phyloP scores from a whole-genome alignment of 2,329 filamentous ascomycete genomes.

The Falciphora oryzae region DNA sequence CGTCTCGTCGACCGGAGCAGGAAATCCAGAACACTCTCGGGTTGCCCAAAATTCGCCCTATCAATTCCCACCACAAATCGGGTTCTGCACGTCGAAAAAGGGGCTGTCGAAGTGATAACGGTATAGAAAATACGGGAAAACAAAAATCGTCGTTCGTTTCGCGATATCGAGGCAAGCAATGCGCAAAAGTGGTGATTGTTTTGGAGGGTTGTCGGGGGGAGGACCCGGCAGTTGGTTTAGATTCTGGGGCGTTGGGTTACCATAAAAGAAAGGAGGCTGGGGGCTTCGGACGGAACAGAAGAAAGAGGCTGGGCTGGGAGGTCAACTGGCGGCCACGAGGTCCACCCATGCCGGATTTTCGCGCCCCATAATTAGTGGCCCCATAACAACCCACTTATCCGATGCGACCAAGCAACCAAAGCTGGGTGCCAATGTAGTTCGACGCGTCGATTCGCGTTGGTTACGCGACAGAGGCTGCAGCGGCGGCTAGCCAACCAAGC shows the following conservation, averaged over 20 bases:
- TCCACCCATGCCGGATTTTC: neutral
- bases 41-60: neutral
- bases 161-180: neutral
- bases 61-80: neutral
- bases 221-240: neutral
- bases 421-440: neutral
- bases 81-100: neutral
- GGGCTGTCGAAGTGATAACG: slow-evolving; percentile 4
- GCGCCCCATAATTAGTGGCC: slow-evolving; percentile 1
- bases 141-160: neutral
- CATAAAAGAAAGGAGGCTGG: slow-evolving; percentile 18
- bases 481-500: neutral
- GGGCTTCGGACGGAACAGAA: slow-evolving; percentile 20
- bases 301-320: slow-evolving; percentile 6
- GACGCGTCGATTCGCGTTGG: slow-evolving; percentile 2
- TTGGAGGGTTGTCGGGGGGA: neutral
- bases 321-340: neutral
- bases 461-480: neutral
- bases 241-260: slow-evolving; percentile 4
- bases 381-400: neutral
- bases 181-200: neutral
- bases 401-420: neutral
- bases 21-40: neutral
- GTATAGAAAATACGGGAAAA: neutral
- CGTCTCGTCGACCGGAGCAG: neutral